Base-by-base conservation (phyloP, 2,329 filamentous ascomycete genomes). In the Achaetomium macrosporum region DNA sequence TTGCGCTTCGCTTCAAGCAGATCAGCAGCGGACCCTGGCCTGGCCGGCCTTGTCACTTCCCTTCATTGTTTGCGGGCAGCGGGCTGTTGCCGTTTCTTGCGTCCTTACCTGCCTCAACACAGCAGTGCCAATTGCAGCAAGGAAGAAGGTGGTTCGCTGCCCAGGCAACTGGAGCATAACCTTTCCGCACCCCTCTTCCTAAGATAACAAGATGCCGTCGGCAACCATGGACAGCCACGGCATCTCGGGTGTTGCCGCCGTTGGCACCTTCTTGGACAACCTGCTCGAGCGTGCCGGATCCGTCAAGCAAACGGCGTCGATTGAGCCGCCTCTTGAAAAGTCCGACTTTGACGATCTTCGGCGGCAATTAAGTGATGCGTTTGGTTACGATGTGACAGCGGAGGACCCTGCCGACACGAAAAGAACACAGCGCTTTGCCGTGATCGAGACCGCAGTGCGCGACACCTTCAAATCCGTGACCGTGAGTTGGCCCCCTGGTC, bases 361-460 rank as follows among this genome's bases (percentile, higher is more conserved):
- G 36, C 66, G 64, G 29, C 73, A 71, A 57, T 66, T 83, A 10
- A 67, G 69, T 19, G 62, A 65, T 29, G 66, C 74, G 13, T 72
- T 77, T n/a, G 69, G 59, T 56, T 65, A 59, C 36, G 65, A 57
- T 19, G 50, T 58, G 25, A 45, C 62, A 13, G 64, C 67, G 31
- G 61, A 59, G 13, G 64, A 68, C 25, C 54, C 61, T 9, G 63
- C 63, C 54, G 67, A 68, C n/a, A 42, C 65, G 7, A 70, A 73
- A 37, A 75, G 76, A 59, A 73, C 63, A 54, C 78, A 79, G 42
- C 82, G 84, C 59, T 83, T 83, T 65, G 83, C 85, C 33, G 78
- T 88, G 19, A 82, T 96, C 43, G 93, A 97, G 69, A 90, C 87
- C 16, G 90, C 90, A 11, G 87, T 87, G 47, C 84, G 90, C 63